Conservation (phyloP, 1,284 basidiomycete species). For the Mycena sp. region DNA sequence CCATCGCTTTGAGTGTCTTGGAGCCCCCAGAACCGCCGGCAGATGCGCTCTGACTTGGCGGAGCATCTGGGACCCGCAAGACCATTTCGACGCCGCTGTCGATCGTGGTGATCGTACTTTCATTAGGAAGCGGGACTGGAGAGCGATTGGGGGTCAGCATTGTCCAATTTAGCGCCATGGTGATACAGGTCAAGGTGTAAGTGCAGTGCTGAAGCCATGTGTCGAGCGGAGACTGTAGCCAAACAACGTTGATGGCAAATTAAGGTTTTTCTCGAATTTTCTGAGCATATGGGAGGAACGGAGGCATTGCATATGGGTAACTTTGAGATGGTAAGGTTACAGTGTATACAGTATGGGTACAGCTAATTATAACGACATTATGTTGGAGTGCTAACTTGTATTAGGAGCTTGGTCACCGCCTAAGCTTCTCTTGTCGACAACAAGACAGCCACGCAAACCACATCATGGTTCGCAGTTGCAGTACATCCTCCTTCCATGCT, state of each 20-base stretch:
- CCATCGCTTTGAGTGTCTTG: conserved; percentile 67
- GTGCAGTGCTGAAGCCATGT: too few species aligned
- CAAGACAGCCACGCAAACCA: conserved; percentile 91
- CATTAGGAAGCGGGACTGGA: conserved; percentile 72
- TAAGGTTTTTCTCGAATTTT: too few species aligned
- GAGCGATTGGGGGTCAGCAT: conserved; percentile 67
- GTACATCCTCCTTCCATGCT: conserved; percentile 94
- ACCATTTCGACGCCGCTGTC: conserved; percentile 66
- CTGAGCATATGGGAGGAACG: too few species aligned
- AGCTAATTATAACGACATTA: too few species aligned
- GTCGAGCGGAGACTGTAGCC: too few species aligned
- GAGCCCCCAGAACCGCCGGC: conserved; percentile 62
- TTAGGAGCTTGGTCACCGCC: too few species aligned
- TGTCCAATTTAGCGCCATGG: conserved; percentile 82
- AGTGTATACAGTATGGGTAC: too few species aligned
- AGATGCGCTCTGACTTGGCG: conserved; percentile 49
- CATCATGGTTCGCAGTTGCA: conserved; percentile 92
- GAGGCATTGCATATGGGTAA: too few species aligned
- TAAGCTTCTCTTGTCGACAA: conserved; percentile 43
- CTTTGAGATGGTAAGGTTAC: too few species aligned
- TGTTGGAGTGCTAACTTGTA: too few species aligned
- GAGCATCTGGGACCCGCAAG: conserved; percentile 64
- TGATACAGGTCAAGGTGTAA: too few species aligned
- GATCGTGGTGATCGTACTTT: conserved; percentile 65
- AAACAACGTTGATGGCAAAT: too few species aligned